Evolutionary conservation across 73 alveolate genomes (phyloP), one percentile per base, ranked within the genome.

Genomic region (Uronychia setigera): DNA sequence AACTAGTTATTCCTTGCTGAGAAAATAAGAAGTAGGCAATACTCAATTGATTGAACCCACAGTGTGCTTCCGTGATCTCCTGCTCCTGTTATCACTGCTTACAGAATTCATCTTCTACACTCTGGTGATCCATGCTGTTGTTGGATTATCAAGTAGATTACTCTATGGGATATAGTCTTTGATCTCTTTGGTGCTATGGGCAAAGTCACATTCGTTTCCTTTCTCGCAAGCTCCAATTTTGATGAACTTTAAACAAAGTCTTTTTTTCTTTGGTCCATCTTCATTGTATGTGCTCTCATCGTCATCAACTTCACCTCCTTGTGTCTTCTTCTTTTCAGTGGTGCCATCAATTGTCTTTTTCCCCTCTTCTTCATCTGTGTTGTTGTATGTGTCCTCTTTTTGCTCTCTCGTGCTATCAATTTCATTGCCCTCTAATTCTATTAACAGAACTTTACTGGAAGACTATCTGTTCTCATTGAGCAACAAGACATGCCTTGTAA

Each of bases 141-240:
- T 46, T n/a, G n/a, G 67, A 46, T 46, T 46, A 46, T 46, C 19
- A 5, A 5, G 67, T n/a, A n/a, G n/a, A n/a, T 11, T 46, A 46
- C 67, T 46, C 19, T 46, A 11, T 29, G 81, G 81, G 29, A 28
- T 25, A 31, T 76, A 76, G 59, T 76, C 30, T 31, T 76, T 76
- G 28, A 76, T 76, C 5, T 76, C 81, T 5, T 25, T 29, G 59
- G 32, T 26, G 29, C 59, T 76, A 27, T 76, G 81, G 32, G 81
- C 81, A 1, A 76, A 27, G 1, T 26, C 81, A 30, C 81, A 76
- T 5, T 76, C 29, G 5, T 76, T 32, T 25, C 81, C 81, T 76
- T 31, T 76, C 1, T 28, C 58, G 31, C 81, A 76, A 28, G 28
- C 81, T 29, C 81, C 81, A 26, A 76, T 26, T 27, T 76, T 76